These are phyloP conservation scores for Colletotrichum graminicola DNA, from an alignment of 2,329 filamentous ascomycete genomes.

Conservation along the genomic window DNA sequence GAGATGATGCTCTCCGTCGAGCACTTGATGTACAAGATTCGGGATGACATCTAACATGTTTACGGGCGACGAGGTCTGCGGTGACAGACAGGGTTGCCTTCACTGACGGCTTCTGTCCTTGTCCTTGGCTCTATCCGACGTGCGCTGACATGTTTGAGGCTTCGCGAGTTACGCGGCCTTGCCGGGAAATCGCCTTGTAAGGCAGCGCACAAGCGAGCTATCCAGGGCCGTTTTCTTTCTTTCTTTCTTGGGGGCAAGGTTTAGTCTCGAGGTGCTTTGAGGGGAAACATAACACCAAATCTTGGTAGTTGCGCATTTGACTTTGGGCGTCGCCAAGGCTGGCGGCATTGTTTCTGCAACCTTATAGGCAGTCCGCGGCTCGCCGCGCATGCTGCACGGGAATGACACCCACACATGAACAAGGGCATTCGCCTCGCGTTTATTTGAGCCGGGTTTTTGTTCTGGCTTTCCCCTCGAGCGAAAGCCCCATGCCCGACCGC, in stretches of 20 bases:
- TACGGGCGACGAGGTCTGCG: not conserved
- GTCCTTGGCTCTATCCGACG: slow-evolving; percentile 19
- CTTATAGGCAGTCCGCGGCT: not conserved
- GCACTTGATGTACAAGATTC: slow-evolving; percentile 31
- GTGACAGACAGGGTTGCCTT: slow-evolving; percentile 11
- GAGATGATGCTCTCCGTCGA: not conserved
- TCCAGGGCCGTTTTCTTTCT: not conserved
- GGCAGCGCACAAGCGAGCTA: not conserved
- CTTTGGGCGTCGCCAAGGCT: slow-evolving; percentile 5
- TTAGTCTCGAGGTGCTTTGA: slow-evolving; percentile 11
- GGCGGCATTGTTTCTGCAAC: not conserved
- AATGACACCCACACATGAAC: slow-evolving; percentile 17
- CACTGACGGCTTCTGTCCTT: slow-evolving; percentile 5
- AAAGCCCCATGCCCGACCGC: slow-evolving; percentile 4
- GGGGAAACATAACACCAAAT: not conserved
- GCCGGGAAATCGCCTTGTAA: not conserved
- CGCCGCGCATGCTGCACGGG: slow-evolving; percentile 9
- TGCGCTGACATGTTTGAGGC: slow-evolving; percentile 32
- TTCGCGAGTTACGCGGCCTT: slow-evolving; percentile 30
- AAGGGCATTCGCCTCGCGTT: slow-evolving; percentile 19
- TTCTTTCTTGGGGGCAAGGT: not conserved
- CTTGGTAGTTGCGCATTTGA: slow-evolving; percentile 9
- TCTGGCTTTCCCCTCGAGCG: not conserved
- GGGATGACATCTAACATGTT: slow-evolving; percentile 34
- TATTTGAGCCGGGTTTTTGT: slow-evolving; percentile 4